phyloP scores from a whole-genome alignment of 140 eudicot genomes.

The Erigeron philadelphicus region DNA sequence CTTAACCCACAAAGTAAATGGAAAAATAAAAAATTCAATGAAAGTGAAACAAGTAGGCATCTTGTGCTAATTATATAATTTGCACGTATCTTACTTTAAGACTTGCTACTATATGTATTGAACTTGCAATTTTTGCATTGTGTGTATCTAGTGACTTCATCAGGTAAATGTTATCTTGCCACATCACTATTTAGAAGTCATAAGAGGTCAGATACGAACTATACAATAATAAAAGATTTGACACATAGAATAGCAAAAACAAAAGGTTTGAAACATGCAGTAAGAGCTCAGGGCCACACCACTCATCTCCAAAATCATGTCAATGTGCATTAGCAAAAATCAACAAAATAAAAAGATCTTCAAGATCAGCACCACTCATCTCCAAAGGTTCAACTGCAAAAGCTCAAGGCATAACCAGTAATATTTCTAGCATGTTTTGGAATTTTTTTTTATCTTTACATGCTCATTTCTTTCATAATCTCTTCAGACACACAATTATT shows the following conservation, averaged over 20 bases:
- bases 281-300: too few species aligned
- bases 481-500: not conserved
- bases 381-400: not conserved
- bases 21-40: not conserved
- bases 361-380: not conserved
- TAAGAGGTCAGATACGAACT: too few species aligned
- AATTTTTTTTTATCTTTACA: not conserved
- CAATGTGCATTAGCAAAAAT: not conserved
- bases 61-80: not conserved
- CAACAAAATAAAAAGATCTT: not conserved
- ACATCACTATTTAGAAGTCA: too few species aligned
- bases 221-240: too few species aligned
- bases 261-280: too few species aligned
- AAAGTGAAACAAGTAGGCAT: not conserved
- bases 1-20: not conserved
- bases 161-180: too few species aligned
- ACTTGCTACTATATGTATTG: too few species aligned
- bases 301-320: not conserved
- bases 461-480: not conserved
- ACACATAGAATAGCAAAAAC: too few species aligned
- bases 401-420: not conserved
- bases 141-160: too few species aligned
- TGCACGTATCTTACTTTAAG: too few species aligned
- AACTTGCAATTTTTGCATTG: too few species aligned
- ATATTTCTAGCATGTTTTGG: not conserved